These are phyloP conservation scores for Bjerkandera adusta DNA, from an alignment of 1,284 basidiomycete genomes.

Conservation along the genomic window DNA sequence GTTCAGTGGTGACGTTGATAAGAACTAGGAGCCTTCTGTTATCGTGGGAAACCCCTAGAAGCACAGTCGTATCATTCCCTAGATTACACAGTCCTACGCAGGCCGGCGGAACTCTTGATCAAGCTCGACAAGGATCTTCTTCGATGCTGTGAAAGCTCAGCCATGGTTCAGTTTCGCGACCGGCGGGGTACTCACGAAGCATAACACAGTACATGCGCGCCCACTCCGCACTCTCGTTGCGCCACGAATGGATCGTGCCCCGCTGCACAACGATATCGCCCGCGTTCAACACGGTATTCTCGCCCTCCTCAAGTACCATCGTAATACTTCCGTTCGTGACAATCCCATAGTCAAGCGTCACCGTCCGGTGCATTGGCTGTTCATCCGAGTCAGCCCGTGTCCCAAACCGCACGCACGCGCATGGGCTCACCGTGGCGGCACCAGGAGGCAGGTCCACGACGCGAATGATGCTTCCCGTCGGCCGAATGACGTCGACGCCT, in stretches of 20 bases:
- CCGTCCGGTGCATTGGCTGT: slow-evolving; percentile 9
- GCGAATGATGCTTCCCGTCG: neutral
- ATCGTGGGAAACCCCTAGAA: no score
- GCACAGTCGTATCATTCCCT: no score
- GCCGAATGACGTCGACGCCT: neutral
- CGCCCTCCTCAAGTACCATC: slow-evolving; percentile 4
- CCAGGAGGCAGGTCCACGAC: slow-evolving; percentile 1
- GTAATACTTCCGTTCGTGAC: slow-evolving; percentile 5
- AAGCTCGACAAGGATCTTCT: no score
- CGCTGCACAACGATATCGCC: slow-evolving; percentile 11
- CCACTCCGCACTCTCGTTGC: slow-evolving; percentile 11
- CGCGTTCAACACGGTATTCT: slow-evolving; percentile 2
- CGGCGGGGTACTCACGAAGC: slow-evolving; percentile 10
- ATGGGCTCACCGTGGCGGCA: neutral
- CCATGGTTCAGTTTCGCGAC: no score
- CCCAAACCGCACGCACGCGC: no score
- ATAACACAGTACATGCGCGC: slow-evolving; percentile 8
- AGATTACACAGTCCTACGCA: no score
- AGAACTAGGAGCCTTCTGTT: no score
- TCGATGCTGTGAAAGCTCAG: no score
- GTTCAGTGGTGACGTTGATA: no score
- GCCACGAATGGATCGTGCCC: slow-evolving; percentile 10
- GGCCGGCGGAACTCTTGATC: no score
- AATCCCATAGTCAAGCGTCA: slow-evolving; percentile 8
- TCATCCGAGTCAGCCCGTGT: no score